A percentile compares a stretch with the other conserved stretches of the same genome.
Evolutionary conservation across 2,329 filamentous ascomycete species (phyloP).

Genomic region (Nannizziopsis barbatae): DNA sequence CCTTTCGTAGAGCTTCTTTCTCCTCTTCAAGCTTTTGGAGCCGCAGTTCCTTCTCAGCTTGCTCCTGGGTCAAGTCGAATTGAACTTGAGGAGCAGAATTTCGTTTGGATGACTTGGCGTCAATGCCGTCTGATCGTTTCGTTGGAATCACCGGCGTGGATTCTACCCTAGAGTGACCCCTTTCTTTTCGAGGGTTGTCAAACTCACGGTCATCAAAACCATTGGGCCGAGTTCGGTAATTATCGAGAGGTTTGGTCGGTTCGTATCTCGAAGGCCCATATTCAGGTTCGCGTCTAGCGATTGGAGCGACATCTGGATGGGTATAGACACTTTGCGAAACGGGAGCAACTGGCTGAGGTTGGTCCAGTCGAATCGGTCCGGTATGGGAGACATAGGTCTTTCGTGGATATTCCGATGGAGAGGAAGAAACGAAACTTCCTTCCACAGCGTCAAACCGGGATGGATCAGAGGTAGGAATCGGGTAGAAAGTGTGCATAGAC

Average conservation of each 20-base stretch:
- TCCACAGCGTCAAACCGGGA: slow-evolving; percentile 47
- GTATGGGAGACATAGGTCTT: slow-evolving; percentile 33
- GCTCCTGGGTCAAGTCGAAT: slow-evolving; percentile 48
- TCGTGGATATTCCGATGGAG: not conserved
- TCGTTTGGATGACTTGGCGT: slow-evolving; percentile 22
- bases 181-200: slow-evolving; percentile 2
- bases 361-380: slow-evolving; percentile 60
- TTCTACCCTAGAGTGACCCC: slow-evolving; percentile 33
- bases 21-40: slow-evolving; percentile 16
- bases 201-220: slow-evolving; percentile 3
- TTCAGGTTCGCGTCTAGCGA: not conserved
- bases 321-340: slow-evolving; percentile 58
- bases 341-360: slow-evolving; percentile 68
- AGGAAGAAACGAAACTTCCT: slow-evolving; percentile 20
- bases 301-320: slow-evolving; percentile 26
- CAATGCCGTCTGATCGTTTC: slow-evolving; percentile 17
- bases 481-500: slow-evolving; percentile 54
- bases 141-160: slow-evolving; percentile 37
- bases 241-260: not conserved
- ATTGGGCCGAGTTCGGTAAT: slow-evolving; percentile 1
- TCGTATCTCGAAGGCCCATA: not conserved
- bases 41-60: slow-evolving; percentile 39
- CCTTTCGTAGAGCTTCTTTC: slow-evolving; percentile 12
- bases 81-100: slow-evolving; percentile 37
- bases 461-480: slow-evolving; percentile 56